phyloP scores from a whole-genome alignment of 495 filamentous ascomycete genomes.

The Entonaema liquescens region DNA sequence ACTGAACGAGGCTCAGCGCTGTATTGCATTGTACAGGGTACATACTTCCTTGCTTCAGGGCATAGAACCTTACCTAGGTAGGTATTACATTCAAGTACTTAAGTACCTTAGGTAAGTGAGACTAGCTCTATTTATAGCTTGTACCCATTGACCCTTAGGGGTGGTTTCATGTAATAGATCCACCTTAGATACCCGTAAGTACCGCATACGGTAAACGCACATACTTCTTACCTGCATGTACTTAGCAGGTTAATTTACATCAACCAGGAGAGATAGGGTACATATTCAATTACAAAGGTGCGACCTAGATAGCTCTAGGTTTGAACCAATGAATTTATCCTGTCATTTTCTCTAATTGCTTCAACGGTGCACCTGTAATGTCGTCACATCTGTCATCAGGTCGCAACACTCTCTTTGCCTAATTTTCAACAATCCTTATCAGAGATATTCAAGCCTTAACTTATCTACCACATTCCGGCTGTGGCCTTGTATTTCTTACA shows the following conservation, averaged over 20 bases:
- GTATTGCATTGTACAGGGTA: no score
- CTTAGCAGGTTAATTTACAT: not conserved
- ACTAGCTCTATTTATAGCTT: no score
- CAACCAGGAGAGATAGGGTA: not conserved
- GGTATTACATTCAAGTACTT: no score
- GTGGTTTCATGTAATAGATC: no score
- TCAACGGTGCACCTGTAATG: slow-evolving; percentile 28
- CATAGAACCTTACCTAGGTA: no score
- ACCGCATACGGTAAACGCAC: not conserved
- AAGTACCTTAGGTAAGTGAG: no score
- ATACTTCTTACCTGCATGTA: not conserved
- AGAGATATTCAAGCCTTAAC: not conserved
- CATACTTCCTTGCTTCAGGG: no score
- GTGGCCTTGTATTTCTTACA: not conserved
- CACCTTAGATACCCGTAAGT: not conserved
- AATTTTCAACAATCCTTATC: not conserved
- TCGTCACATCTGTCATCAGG: slow-evolving; percentile 37
- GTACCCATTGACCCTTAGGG: no score
- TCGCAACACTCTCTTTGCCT: slow-evolving; percentile 25
- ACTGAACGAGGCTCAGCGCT: not conserved
- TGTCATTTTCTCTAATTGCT: slow-evolving; percentile 14
- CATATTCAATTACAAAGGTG: not conserved
- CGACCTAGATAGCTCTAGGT: not conserved
- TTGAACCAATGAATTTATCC: slow-evolving; percentile 10
- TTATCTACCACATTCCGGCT: not conserved